Base-by-base conservation (phyloP, 192 early-diverging fungal species). In the Pilaira anomala region DNA sequence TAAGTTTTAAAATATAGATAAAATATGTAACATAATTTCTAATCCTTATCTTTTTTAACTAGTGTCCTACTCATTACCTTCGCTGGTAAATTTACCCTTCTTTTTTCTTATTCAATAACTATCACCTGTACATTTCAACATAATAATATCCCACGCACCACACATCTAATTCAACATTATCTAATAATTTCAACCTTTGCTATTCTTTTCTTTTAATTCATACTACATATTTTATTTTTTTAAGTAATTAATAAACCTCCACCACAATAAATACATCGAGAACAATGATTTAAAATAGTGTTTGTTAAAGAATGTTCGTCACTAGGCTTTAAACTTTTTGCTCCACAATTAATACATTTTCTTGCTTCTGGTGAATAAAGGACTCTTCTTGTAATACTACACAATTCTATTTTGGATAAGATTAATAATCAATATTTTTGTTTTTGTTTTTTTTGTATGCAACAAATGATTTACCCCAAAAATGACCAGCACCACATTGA, bases 51-150 rank as follows among this genome's bases (percentile, higher is more conserved):
- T 42, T 42, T n/a, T 57, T 28, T 67, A n/a, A n/a, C 11, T 52
- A 75, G 62, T 79, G 77, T 39, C 71, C 77, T 24, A 76, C 74
- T 21, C 77, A 79, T 48, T 79, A 67, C 56, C 45, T 76, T 26
- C 69, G 77, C 25, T 76, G 75, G 77, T 79, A 73, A 60, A 66
- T 36, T 60, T 24, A 36, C 7, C 30, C 30, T 33, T 7, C 7
- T 33, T 7, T 7, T 7, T 7, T 7, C 6, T 2, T 19, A 49
- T 1, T 7, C 19, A 50, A 22, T 9, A 50, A 24, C 1, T 19
- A 50, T n/a, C n/a, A n/a, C n/a, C 25, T 50, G 48, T 50, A 50
- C 11, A 50, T 25, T 4, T 24, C 48, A 11, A 19, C 8, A 19
- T 21, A 19, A 50, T n/a, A n/a, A n/a, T n/a, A n/a, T n/a, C n/a